Conservation (phyloP, 371 early-diverging fungal species). For the Mortierella sp. region DNA sequence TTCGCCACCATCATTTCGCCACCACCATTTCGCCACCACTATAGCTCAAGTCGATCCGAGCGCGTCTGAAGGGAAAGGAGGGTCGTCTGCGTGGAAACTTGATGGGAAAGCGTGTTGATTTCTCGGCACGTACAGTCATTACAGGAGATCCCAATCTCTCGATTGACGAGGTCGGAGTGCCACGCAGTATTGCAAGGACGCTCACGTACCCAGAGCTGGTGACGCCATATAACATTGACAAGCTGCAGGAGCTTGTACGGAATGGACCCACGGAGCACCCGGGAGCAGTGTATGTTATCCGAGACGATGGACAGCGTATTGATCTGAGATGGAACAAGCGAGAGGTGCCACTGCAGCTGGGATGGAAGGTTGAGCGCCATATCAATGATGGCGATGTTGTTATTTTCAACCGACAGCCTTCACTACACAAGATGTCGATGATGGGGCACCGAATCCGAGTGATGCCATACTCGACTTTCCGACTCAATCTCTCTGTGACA, state of each 20-base stretch:
- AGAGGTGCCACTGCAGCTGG: conserved; percentile 92
- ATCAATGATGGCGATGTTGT: conserved; percentile 97
- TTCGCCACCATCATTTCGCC: too few relatives aligned
- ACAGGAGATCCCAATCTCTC: conserved; percentile 99
- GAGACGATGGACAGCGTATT: conserved; percentile 97
- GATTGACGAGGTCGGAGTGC: conserved; percentile 99
- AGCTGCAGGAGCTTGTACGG: conserved; percentile 89
- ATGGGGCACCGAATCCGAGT: conserved; percentile 99
- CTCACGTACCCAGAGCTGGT: conserved; percentile 99
- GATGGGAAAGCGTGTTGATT: conserved; percentile 99
- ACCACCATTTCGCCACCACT: too few relatives aligned
- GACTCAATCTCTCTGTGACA: conserved; percentile 98
- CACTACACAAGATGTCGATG: conserved; percentile 99
- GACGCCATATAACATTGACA: conserved; percentile 97
- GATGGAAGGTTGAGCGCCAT: conserved; percentile 98
- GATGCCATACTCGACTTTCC: conserved; percentile 99
- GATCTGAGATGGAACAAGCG: conserved; percentile 94
- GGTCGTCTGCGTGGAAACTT: conserved; percentile 99
- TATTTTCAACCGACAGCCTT: conserved; percentile 99
- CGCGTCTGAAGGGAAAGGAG: conserved; percentile 99
- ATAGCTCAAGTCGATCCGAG: conserved; percentile 96
- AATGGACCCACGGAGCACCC: conserved; percentile 98
- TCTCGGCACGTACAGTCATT: conserved; percentile 99
- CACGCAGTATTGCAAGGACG: conserved; percentile 97
- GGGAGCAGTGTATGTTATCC: conserved; percentile 99